phyloP scores from a whole-genome alignment of 306 rosid species.

The Malus orientalis region DNA sequence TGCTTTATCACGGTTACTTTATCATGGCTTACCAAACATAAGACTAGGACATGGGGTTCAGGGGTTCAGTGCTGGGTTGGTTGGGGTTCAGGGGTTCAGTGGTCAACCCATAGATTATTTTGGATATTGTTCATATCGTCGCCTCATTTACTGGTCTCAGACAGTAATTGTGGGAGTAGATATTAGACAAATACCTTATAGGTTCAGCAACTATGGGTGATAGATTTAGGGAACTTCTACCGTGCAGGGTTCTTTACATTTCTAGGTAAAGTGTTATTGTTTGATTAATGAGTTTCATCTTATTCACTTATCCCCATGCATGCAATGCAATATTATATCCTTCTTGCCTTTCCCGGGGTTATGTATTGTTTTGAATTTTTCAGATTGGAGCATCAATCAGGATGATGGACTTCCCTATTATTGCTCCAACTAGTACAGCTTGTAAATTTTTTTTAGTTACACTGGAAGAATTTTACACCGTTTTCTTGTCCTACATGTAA shows the following conservation, averaged over 20 bases:
- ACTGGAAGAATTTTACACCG: not conserved
- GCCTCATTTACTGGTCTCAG: not conserved
- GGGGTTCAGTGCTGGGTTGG: no score
- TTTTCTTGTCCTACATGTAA: not conserved
- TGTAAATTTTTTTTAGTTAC: not conserved
- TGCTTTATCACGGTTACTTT: not conserved
- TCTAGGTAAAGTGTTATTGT: not conserved
- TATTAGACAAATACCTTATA: not conserved
- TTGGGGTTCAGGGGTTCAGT: no score
- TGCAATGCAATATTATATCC: not conserved
- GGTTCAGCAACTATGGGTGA: not conserved
- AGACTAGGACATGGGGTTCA: not conserved
- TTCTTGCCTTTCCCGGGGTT: not conserved
- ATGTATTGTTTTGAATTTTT: not conserved
- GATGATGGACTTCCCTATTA: not conserved
- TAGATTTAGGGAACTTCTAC: not conserved
- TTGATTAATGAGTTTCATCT: not conserved
- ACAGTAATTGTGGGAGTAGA: not conserved
- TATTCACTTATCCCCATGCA: not conserved
- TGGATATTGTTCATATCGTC: not conserved
- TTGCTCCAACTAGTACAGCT: not conserved
- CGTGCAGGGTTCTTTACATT: not conserved
- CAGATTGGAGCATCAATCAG: not conserved
- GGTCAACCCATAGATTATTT: no score
- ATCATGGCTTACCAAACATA: not conserved